Percentiles rank a stretch among this genome's conserved stretches.
phyloP scores from a whole-genome alignment of 2,329 filamentous ascomycete genomes.

The Verticillium klebahnii region DNA sequence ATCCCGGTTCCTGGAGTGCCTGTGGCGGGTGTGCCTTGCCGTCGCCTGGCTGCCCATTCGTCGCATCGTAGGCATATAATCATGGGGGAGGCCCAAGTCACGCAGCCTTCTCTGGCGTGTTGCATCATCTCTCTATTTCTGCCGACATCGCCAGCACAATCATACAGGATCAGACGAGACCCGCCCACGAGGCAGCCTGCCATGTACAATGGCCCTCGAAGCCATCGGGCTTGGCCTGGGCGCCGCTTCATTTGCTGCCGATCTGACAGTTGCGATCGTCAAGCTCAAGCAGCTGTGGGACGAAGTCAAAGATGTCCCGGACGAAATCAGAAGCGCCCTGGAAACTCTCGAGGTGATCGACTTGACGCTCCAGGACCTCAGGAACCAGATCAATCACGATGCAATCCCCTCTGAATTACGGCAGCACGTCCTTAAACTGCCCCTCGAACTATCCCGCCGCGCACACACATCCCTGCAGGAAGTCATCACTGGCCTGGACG shows the following conservation, averaged over 20 bases:
- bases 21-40: too few relatives aligned
- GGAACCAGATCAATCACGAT: background rate
- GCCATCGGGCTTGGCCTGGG: background rate
- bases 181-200: background rate
- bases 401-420: background rate
- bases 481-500: background rate
- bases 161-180: background rate
- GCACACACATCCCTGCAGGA: background rate
- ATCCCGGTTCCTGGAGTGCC: too few relatives aligned
- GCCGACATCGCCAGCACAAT: background rate
- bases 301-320: slow-evolving; percentile 7
- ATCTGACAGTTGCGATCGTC: background rate
- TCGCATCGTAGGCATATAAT: too few relatives aligned
- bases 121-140: background rate
- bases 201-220: background rate
- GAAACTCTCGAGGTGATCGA: background rate
- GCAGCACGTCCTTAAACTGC: background rate
- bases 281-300: slow-evolving; percentile 7
- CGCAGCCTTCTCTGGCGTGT: background rate
- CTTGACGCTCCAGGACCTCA: background rate
- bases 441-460: background rate
- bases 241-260: background rate
- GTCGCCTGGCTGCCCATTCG: too few relatives aligned
- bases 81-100: background rate
- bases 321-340: background rate